phyloP scores from a whole-genome alignment of 306 rosid species.

The Trichosanthes cucumerina region DNA sequence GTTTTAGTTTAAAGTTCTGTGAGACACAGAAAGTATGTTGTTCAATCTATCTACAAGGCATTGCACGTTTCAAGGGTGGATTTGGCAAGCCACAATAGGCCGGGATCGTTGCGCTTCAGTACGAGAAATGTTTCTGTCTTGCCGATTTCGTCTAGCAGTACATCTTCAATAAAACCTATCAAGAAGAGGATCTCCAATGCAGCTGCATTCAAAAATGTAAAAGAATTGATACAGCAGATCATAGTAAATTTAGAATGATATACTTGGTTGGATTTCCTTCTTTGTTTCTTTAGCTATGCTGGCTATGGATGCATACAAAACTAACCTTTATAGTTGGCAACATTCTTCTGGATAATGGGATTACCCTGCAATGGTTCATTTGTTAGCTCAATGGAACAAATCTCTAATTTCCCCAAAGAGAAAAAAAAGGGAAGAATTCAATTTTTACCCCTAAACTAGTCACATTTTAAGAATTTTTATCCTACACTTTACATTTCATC shows the following conservation, averaged over 20 bases:
- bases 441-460: too few relatives aligned
- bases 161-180: slow-evolving; percentile 73
- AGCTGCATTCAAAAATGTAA: slow-evolving; percentile 36
- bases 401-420: neutral
- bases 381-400: neutral
- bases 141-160: slow-evolving; percentile 48
- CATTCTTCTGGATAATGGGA: slow-evolving; percentile 56
- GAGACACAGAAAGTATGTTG: neutral
- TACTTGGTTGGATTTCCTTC: neutral
- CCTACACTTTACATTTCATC: too few relatives aligned
- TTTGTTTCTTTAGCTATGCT: neutral
- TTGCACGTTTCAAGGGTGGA: slow-evolving; percentile 55
- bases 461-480: too few relatives aligned
- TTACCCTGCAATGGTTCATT: slow-evolving; percentile 53
- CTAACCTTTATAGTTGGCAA: slow-evolving; percentile 61
- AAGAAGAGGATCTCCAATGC: slow-evolving; percentile 59
- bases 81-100: slow-evolving; percentile 91
- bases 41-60: slow-evolving; percentile 27
- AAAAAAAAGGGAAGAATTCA: too few relatives aligned
- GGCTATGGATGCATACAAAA: slow-evolving; percentile 2
- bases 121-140: slow-evolving; percentile 60
- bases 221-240: neutral
- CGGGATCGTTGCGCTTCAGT: slow-evolving; percentile 86
- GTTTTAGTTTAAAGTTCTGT: neutral
- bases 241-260: neutral